These are phyloP conservation scores for Phoma sp. DNA, from an alignment of 2,329 filamentous ascomycete genomes.

Conservation along the genomic window DNA sequence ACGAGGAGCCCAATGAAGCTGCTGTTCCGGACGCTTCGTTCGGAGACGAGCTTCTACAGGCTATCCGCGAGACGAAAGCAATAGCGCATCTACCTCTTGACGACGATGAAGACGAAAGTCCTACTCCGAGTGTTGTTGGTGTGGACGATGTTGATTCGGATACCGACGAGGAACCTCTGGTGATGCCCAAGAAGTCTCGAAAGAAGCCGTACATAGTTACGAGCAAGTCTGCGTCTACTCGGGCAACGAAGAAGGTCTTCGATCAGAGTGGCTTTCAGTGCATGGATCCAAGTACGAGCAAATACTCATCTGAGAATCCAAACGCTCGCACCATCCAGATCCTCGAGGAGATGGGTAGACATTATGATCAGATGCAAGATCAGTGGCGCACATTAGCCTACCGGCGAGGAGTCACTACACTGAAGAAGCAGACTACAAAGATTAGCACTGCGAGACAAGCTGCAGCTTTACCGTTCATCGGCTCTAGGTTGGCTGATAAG, in stretches of 20 bases:
- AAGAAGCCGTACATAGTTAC: background rate
- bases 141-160: conserved; percentile 25
- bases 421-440: conserved; percentile 70
- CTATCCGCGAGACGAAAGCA: conserved; percentile 69
- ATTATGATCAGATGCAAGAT: conserved; percentile 79
- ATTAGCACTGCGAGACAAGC: conserved; percentile 76
- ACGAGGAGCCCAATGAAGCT: background rate
- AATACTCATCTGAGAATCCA: conserved; percentile 62
- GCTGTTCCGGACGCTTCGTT: conserved; percentile 13
- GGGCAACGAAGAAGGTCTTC: conserved; percentile 27
- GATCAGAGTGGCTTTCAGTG: conserved; percentile 61
- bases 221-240: conserved; percentile 10
- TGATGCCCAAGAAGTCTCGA: conserved; percentile 18
- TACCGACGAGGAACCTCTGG: conserved; percentile 33
- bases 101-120: conserved; percentile 46
- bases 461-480: conserved; percentile 70
- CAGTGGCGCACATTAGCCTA: conserved; percentile 80
- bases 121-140: conserved; percentile 33
- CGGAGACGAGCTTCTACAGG: conserved; percentile 67
- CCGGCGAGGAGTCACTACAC: conserved; percentile 75
- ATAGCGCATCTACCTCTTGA: conserved; percentile 63
- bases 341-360: conserved; percentile 78
- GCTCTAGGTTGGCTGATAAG: conserved; percentile 76
- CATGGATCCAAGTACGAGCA: conserved; percentile 64
- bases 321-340: conserved; percentile 80